phyloP scores from a whole-genome alignment of 2,329 filamentous ascomycete species.

The Ophiobolus disseminans region DNA sequence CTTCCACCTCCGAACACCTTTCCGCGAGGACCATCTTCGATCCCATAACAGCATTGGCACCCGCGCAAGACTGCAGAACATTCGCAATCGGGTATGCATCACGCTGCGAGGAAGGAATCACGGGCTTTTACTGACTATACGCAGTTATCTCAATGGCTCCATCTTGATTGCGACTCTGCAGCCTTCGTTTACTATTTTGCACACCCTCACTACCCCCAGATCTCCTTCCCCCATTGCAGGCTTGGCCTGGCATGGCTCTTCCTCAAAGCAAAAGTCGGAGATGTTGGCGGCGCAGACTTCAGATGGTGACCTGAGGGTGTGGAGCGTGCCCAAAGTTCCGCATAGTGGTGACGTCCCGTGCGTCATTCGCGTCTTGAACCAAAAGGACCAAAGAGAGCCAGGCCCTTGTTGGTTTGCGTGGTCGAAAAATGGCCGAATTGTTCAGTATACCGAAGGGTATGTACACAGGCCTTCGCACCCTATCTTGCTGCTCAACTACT shows the following conservation, averaged over 20 bases:
- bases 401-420: slow-evolving; percentile 96
- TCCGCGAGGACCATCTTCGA: slow-evolving; percentile 93
- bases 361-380: slow-evolving; percentile 85
- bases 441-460: slow-evolving; percentile 90
- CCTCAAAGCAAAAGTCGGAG: slow-evolving; percentile 93
- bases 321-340: slow-evolving; percentile 89
- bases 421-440: slow-evolving; percentile 96
- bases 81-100: slow-evolving; percentile 89
- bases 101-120: too few relatives aligned
- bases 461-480: slow-evolving; percentile 51
- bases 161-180: slow-evolving; percentile 88
- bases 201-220: slow-evolving; percentile 85
- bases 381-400: slow-evolving; percentile 73
- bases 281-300: slow-evolving; percentile 94
- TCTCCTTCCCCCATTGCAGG: slow-evolving; percentile 86
- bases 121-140: slow-evolving; percentile 25
- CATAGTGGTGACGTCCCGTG: slow-evolving; percentile 76
- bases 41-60: slow-evolving; percentile 90
- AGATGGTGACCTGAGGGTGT: slow-evolving; percentile 91
- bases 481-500: slow-evolving; percentile 22
- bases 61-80: slow-evolving; percentile 86
- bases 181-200: slow-evolving; percentile 90
- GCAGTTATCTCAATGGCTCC: slow-evolving; percentile 91
- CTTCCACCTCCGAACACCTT: slow-evolving; percentile 88
- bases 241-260: slow-evolving; percentile 94